Evolutionary conservation across 139 green algal species (phyloP).

Genomic region (Nannochloris sp.): DNA sequence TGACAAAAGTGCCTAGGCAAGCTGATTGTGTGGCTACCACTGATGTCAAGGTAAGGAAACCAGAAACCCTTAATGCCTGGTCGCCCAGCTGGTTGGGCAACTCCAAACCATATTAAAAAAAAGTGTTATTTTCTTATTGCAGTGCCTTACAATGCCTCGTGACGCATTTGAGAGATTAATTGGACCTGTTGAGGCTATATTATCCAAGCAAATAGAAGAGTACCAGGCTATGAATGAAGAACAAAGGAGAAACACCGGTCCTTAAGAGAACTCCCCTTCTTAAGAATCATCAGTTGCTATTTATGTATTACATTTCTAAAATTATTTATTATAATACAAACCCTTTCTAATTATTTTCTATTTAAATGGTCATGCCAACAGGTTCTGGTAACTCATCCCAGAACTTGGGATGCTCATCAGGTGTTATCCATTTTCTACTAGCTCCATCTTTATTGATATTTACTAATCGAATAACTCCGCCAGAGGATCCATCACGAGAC

Average conservation of each 20-base stretch:
- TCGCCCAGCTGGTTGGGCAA: not conserved
- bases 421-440: constrained; percentile 30
- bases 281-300: too few relatives aligned
- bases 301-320: too few relatives aligned
- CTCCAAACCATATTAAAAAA: not conserved
- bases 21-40: constrained; percentile 46
- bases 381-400: constrained; percentile 30
- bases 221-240: constrained; percentile 32
- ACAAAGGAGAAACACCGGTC: constrained; percentile 1
- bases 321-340: too few relatives aligned
- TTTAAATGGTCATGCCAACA: constrained; percentile 21
- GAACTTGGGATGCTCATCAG: constrained; percentile 21
- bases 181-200: constrained; percentile 40
- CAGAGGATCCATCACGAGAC: constrained; percentile 66
- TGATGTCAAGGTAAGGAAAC: constrained; percentile 2
- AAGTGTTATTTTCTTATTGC: too few relatives aligned
- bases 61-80: not conserved
- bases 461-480: constrained; percentile 71
- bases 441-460: constrained; percentile 56
- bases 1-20: constrained; percentile 31
- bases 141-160: constrained; percentile 35
- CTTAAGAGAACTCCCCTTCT: too few relatives aligned
- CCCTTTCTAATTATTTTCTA: constrained; percentile 1
- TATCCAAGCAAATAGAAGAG: constrained; percentile 30
- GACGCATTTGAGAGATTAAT: constrained; percentile 57